Conservation (phyloP, 176 grass and related monocot species). For the Eragrostis curvula region DNA sequence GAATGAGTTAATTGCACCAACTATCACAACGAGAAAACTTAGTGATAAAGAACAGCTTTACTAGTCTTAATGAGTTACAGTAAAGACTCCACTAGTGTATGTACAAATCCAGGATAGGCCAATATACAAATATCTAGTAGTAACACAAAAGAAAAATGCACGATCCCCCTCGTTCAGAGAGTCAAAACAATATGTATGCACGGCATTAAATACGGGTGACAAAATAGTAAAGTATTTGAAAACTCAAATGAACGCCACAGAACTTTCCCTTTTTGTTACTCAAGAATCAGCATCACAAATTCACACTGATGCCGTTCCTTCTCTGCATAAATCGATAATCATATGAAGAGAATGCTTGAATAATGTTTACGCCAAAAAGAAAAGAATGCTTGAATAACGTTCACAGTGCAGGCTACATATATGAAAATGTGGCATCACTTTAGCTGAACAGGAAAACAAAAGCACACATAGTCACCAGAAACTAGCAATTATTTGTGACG, state of each 20-base stretch:
- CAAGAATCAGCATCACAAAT: neutral
- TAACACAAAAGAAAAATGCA: neutral
- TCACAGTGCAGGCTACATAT: slow-evolving; percentile 11
- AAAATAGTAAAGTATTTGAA: slow-evolving; percentile 6
- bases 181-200: neutral
- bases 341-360: slow-evolving; percentile 18
- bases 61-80: slow-evolving; percentile 1
- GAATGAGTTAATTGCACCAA: slow-evolving; percentile 16
- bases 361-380: no score
- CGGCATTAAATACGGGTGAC: neutral
- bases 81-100: neutral
- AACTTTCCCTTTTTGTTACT: slow-evolving; percentile 9
- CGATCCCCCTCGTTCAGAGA: neutral
- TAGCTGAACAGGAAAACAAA: slow-evolving; percentile 24
- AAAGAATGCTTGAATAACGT: no score
- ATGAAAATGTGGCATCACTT: slow-evolving; percentile 3
- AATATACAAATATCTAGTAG: slow-evolving; percentile 11
- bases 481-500: slow-evolving; percentile 21
- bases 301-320: slow-evolving; percentile 4
- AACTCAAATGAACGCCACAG: slow-evolving; percentile 16
- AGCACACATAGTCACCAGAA: slow-evolving; percentile 8
- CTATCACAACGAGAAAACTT: slow-evolving; percentile 22
- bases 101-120: neutral
- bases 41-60: neutral
- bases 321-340: slow-evolving; percentile 10